Base-by-base conservation (phyloP, 2,329 filamentous ascomycete genomes). In the Nigrospora oryzae region DNA sequence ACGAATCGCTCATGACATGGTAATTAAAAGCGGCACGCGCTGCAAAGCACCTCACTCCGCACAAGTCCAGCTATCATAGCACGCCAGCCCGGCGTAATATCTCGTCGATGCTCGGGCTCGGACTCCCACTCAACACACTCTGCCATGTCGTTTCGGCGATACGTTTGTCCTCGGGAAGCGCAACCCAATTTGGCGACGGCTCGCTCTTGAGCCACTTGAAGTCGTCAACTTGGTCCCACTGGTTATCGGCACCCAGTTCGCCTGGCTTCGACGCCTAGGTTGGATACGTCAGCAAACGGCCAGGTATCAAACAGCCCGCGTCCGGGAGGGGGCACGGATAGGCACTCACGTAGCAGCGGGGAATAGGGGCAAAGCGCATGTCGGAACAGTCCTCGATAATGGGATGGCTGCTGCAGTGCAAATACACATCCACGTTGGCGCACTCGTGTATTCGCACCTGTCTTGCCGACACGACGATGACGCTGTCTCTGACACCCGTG, bases 201-300 rank as follows among this genome's bases (percentile, higher is more conserved):
- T 86, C 88, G 14, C 78, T 74, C 63, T 90, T 94, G 51, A 96
- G 76, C 93, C 93, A 97, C 66, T 95, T 95, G 73, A 98, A 98
- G 63, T 98, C 93, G 62, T 97, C 88, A 14, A 97, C 86, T 56
- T 93, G 81, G 54, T 90, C 77, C 88, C 89, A 98, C 56, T 85
- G 78, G 60, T 95, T 91, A 46, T 66, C 65, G 4, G 58, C 52
- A 1, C 54, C 44, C 10, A 62, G 54, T 11, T 58, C 58, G 10
- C 60, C 53, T 36, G 61, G 54, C 23, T 56, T 55, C 40, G 50
- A 52, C 44, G 57, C 43, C 49, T 51, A 10, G 30, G 60, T 7
- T 51, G 44, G 6, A 2, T 34, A 43, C 16, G 5, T 33, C 3
- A 36, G 15, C 13, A 11, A 35, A 5, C 11, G 3, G 11, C 8